Conservation (phyloP, 306 rosid species). For the barrel medic (Medicago truncatula) region MtrunA17r5.0-ANR NC_053043.1:19527501-19528000, state of each 20-base stretch:
- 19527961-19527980: slow-evolving; percentile 47
- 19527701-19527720: slow-evolving; percentile 41
- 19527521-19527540: neutral
- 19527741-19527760: slow-evolving; percentile 22
- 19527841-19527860: slow-evolving; percentile 45
- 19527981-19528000: slow-evolving; percentile 38
- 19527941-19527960: slow-evolving; percentile 40
- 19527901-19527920: slow-evolving; percentile 26
- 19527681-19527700: slow-evolving; percentile 40
- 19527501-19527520: neutral
- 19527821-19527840: slow-evolving; percentile 20
- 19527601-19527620: neutral
- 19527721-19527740: slow-evolving; percentile 35
- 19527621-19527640: slow-evolving; percentile 22
- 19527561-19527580: slow-evolving; percentile 19
- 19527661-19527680: slow-evolving; percentile 42
- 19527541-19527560: slow-evolving; percentile 33
- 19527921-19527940: slow-evolving; percentile 36
- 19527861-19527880: slow-evolving; percentile 37
- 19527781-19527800: slow-evolving; percentile 45
- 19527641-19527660: slow-evolving; percentile 28
- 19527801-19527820: slow-evolving; percentile 42
- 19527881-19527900: slow-evolving; percentile 8
- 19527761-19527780: slow-evolving; percentile 33
- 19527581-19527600: slow-evolving; percentile 35